These are phyloP conservation scores for Globisporangium carolinianum DNA, from an alignment of 352 stramenopile species.

Conservation along the genomic window DNA sequence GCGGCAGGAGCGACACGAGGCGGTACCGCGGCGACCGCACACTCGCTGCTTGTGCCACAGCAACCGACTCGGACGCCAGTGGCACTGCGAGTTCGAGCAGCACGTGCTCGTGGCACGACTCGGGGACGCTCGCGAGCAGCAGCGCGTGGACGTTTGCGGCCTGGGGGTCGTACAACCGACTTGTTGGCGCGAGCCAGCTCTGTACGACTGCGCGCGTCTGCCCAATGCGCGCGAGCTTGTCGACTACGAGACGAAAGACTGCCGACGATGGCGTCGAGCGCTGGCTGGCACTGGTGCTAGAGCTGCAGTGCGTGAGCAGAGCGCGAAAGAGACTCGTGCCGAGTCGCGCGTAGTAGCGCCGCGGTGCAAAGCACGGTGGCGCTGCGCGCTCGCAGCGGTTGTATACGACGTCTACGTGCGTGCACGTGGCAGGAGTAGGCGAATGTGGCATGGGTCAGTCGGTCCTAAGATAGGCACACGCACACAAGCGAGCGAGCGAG, in stretches of 20 bases:
- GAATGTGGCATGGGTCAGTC: no score
- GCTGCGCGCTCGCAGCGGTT: constrained; percentile 45
- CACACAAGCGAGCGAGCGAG: no score
- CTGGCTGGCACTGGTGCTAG: background rate
- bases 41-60: no score
- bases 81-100: constrained; percentile 28
- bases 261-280: background rate
- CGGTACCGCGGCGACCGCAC: constrained; percentile 33
- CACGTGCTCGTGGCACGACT: constrained; percentile 44
- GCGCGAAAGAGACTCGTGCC: constrained; percentile 32
- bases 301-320: constrained; percentile 8
- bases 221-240: constrained; percentile 58
- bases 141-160: constrained; percentile 12
- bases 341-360: constrained; percentile 37
- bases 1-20: constrained; percentile 37
- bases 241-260: constrained; percentile 48
- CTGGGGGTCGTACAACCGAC: constrained; percentile 14
- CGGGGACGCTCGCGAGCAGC: constrained; percentile 39
- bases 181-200: constrained; percentile 26
- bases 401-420: constrained; percentile 41
- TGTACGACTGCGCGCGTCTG: constrained; percentile 34
- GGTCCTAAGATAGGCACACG: no score
- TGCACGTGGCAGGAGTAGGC: background rate
- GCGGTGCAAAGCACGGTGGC: constrained; percentile 36
- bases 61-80: constrained; percentile 1